Base-by-base conservation (phyloP, 768 basidiomycete genomes). In the Amylocystis lapponica region DNA sequence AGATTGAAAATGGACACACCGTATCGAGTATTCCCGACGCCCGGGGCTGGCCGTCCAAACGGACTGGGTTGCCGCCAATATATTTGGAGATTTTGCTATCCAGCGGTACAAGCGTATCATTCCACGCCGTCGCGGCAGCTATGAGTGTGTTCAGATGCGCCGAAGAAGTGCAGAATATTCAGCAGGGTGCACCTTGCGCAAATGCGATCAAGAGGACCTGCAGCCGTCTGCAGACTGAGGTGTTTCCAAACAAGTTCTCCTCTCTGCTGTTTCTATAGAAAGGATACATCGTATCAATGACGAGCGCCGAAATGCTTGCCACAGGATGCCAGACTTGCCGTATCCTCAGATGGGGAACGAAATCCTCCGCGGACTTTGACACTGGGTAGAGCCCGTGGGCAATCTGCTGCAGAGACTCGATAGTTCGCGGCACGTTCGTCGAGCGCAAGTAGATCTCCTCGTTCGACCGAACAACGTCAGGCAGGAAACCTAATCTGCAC, bases 21-120 rank as follows among this genome's bases (percentile, higher is more conserved):
- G 86, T 86, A 59, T 88, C 86, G 45, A 88, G 67, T 10, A 90
- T 72, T 5, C 86, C 86, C 12, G 79, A 85, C 3, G 81, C 83
- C 40, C 83, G 65, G 2, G 88, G 88, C 55, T 75, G 79, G 0
- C 86, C 84, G 50, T 90, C 85, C 13, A 91, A 65, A 9, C 85
- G 75, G 11, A 92, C 62, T 1, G 84, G 80, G 22, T 76, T 79
- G 0, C 83, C 84, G 17, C 73, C 70, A 25, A 86, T 62, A 56
- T 83, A 84, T 55, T 77, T 83, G 0, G 79, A 83, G n/a, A 91
- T 41, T 39, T 75, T 76, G 30, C 63, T 63, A 52, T 91, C 86
- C 16, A 90, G 61, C 12, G 66, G 68, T 44, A 76, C 74, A 2
- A 91, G 68, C 3, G 67, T 70, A 3, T 70, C 71, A 48, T 88